Evolutionary conservation across 305 asterid genomes (phyloP).

Genomic region (Vinca major): DNA sequence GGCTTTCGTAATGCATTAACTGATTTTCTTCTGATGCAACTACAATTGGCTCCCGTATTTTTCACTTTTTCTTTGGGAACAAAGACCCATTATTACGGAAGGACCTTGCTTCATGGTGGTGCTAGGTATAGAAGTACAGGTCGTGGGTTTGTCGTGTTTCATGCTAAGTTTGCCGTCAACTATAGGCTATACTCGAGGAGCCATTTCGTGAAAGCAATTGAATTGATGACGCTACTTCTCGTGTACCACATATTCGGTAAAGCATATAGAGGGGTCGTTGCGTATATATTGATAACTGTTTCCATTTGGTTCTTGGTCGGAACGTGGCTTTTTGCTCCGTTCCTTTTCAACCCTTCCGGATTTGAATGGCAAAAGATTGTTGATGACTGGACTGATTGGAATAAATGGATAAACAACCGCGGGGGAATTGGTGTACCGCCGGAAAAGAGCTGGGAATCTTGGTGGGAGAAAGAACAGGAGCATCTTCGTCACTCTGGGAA

Average conservation of each 20-base stretch:
- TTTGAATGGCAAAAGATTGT: constrained; percentile 93
- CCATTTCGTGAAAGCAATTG: constrained; percentile 92
- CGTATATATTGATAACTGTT: constrained; percentile 63
- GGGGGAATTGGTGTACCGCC: constrained; percentile 96
- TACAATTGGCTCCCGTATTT: constrained; percentile 90
- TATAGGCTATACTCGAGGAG: constrained; percentile 79
- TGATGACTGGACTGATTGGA: constrained; percentile 98
- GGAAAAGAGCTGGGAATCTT: constrained; percentile 95
- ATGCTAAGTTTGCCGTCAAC: constrained; percentile 88
- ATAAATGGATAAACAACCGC: constrained; percentile 78
- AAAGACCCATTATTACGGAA: constrained; percentile 79
- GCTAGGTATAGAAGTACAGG: constrained; percentile 91
- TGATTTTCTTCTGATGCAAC: constrained; percentile 87
- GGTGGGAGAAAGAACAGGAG: constrained; percentile 95
- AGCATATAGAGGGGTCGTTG: constrained; percentile 48
- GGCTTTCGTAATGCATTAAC: constrained; percentile 86
- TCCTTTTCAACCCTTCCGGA: constrained; percentile 91
- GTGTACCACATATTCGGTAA: constrained; percentile 83
- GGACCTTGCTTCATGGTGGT: constrained; percentile 95
- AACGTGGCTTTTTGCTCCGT: constrained; percentile 96
- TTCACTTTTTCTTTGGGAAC: constrained; percentile 96
- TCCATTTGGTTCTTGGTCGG: constrained; percentile 88
- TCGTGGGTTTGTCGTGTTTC: constrained; percentile 94
- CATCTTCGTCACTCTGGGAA: constrained; percentile 70
- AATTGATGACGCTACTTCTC: constrained; percentile 74